Evolutionary conservation across 1,139 yeast species (phyloP).

Genomic region (Hyphopichia khmerensis): DNA sequence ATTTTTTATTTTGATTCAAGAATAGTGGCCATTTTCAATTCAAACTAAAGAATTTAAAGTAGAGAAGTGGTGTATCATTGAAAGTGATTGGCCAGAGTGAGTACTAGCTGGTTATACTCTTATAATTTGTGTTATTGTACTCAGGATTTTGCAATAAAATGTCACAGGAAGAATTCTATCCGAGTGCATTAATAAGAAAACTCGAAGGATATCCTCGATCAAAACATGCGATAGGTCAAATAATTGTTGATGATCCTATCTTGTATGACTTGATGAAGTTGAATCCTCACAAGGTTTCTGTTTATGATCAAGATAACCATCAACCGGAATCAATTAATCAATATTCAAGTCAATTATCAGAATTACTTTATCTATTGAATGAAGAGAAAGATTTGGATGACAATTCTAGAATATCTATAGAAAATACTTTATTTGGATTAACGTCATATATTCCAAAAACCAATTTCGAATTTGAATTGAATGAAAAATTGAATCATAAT

Average conservation of each 20-base stretch:
- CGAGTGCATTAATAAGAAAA: conserved; percentile 8
- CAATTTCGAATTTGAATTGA: conserved; percentile 2
- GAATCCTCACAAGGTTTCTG: conserved; percentile 23
- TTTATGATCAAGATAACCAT: conserved; percentile 8
- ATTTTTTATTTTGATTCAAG: no score
- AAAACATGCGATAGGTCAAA: conserved; percentile 1
- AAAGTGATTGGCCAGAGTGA: no score
- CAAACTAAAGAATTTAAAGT: no score
- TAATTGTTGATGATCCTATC: conserved; percentile 25
- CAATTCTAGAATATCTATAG: conserved; percentile 27
- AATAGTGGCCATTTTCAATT: no score
- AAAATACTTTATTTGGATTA: conserved; percentile 23
- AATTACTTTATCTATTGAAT: conserved; percentile 26
- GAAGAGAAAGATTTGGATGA: conserved; percentile 32
- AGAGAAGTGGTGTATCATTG: no score
- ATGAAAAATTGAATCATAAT: conserved; percentile 3
- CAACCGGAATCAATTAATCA: conserved; percentile 15
- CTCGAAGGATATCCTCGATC: conserved; percentile 13
- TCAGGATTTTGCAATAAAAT: not conserved
- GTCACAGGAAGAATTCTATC: conserved; percentile 16
- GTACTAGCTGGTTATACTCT: no score
- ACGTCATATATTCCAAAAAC: conserved; percentile 27
- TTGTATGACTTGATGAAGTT: conserved; percentile 31
- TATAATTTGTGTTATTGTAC: not conserved
- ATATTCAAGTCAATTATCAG: conserved; percentile 29